These are phyloP conservation scores for Xerocomus nothofagi DNA, from an alignment of 1,284 basidiomycete species.

Conservation along the genomic window DNA sequence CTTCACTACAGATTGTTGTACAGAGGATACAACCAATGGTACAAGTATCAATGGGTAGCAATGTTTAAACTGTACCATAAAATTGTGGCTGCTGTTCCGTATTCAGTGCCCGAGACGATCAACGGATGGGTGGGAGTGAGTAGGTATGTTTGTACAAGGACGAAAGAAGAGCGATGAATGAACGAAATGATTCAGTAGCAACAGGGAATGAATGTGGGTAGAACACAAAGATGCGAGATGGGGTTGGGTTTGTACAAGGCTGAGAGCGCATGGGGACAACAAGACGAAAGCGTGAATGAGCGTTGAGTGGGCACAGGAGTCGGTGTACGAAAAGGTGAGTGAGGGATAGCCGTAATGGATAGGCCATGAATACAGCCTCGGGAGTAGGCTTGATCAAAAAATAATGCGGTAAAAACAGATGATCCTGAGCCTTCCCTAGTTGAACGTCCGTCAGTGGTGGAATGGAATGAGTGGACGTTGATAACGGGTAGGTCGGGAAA, in stretches of 20 bases:
- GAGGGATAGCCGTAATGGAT: background rate
- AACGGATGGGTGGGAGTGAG: constrained; percentile 1
- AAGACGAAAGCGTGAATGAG: constrained; percentile 10
- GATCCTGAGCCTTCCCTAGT: background rate
- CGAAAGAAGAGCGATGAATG: constrained; percentile 1
- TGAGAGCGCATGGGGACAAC: background rate
- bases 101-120: constrained; percentile 11
- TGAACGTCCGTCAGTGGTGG: background rate
- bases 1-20: constrained; percentile 23
- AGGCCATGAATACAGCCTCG: background rate
- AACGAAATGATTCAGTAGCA: background rate
- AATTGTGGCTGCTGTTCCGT: constrained; percentile 13
- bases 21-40: constrained; percentile 23
- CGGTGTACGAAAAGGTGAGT: background rate
- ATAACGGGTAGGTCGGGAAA: background rate
- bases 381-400: background rate
- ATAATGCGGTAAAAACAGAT: background rate
- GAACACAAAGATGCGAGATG: background rate
- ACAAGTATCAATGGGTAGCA: constrained; percentile 15
- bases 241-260: constrained; percentile 7
- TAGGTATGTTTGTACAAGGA: constrained; percentile 20
- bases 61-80: constrained; percentile 17
- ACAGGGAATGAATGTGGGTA: constrained; percentile 6
- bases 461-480: background rate
- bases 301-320: background rate